phyloP scores from a whole-genome alignment of 805 yeast species.

The Pichia insulana region DNA sequence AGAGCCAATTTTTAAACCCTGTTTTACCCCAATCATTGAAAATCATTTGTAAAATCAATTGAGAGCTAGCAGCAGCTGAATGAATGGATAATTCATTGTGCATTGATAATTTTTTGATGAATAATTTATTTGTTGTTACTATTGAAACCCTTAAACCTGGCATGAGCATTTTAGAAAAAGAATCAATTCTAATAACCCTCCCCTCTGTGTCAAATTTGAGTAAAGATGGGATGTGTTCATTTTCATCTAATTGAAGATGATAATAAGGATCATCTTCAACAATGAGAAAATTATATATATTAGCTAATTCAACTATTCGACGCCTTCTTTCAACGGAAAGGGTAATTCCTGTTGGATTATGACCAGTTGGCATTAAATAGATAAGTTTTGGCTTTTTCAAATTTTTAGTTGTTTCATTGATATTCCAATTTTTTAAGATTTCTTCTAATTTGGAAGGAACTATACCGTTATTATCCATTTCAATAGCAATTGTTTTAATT shows the following conservation, averaged over 20 bases:
- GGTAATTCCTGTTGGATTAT: conserved; percentile 76
- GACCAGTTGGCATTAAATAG: conserved; percentile 74
- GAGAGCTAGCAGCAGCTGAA: conserved; percentile 67
- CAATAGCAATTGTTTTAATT: conserved; percentile 57
- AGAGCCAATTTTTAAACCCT: conserved; percentile 71
- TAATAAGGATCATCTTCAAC: conserved; percentile 86
- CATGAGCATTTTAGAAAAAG: conserved; percentile 70
- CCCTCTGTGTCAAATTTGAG: conserved; percentile 68
- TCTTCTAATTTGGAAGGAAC: conserved; percentile 60
- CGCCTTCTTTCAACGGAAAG: conserved; percentile 49
- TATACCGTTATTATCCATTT: conserved; percentile 73
- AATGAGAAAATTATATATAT: conserved; percentile 59
- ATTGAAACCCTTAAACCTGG: conserved; percentile 74
- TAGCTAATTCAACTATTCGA: conserved; percentile 50
- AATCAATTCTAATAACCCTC: conserved; percentile 67
- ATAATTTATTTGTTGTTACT: conserved; percentile 53
- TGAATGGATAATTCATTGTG: conserved; percentile 66
- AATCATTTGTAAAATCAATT: conserved; percentile 47
- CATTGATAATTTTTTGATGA: conserved; percentile 45
- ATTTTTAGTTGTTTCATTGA: conserved; percentile 29
- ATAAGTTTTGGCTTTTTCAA: conserved; percentile 44
- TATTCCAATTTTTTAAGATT: conserved; percentile 61
- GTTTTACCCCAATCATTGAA: conserved; percentile 48
- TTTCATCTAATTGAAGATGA: conserved; percentile 52
- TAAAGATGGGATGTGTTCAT: conserved; percentile 52